These are phyloP conservation scores for Leccinum broughii DNA, from an alignment of 768 basidiomycete genomes.

Conservation along the genomic window DNA sequence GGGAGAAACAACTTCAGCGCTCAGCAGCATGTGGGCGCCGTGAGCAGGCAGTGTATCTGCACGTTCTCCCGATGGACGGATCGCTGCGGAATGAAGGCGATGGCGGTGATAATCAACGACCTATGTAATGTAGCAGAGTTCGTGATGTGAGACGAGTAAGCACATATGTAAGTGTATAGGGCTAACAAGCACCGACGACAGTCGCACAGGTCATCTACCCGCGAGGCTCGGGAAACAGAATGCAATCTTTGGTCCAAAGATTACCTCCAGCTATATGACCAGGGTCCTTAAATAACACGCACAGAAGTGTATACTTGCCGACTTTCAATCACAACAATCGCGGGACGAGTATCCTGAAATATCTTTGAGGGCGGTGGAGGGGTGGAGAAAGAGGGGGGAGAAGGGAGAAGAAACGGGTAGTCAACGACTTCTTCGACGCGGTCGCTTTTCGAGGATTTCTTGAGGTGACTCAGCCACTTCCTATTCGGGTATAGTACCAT, in stretches of 20 bases:
- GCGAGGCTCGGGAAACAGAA: constrained; percentile 15
- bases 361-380: constrained; percentile 14
- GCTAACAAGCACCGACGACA: background rate
- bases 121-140: background rate
- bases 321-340: constrained; percentile 1
- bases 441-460: constrained; percentile 33
- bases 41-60: too few species aligned
- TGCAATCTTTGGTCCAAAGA: background rate
- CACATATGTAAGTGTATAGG: background rate
- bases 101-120: background rate
- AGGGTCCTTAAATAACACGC: constrained; percentile 19
- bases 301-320: background rate
- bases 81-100: too few species aligned
- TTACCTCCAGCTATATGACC: constrained; percentile 20
- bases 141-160: background rate
- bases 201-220: constrained; percentile 6
- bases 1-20: too few species aligned
- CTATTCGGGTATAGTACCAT: constrained; percentile 11
- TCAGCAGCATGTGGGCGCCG: too few species aligned
- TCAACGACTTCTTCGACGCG: constrained; percentile 27
- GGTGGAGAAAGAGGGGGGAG: background rate
- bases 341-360: constrained; percentile 28
- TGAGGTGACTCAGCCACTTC: constrained; percentile 13
- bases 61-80: too few species aligned
- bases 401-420: constrained; percentile 9